Conservation (phyloP, 257 asterid species). For the Sherardia arvensis region DNA sequence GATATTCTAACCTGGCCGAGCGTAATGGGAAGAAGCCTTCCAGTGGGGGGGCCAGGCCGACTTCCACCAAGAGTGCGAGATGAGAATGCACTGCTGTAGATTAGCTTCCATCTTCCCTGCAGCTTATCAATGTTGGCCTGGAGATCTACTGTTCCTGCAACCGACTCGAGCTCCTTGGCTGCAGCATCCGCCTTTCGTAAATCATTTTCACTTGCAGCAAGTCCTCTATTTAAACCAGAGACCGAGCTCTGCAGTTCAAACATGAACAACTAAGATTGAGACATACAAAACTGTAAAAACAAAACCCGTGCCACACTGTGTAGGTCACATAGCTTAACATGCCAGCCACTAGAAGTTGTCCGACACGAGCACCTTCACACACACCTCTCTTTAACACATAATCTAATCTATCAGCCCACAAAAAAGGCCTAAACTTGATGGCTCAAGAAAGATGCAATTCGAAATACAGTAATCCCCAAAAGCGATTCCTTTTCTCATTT, state of each 20-base stretch:
- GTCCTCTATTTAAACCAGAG: constrained; percentile 94
- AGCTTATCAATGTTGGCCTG: constrained; percentile 51
- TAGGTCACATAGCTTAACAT: neutral
- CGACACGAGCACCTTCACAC: neutral
- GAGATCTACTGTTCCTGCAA: constrained; percentile 60
- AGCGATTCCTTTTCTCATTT: neutral
- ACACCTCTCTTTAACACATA: neutral
- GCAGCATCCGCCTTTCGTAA: constrained; percentile 60
- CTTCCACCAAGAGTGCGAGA: constrained; percentile 91
- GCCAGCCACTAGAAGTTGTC: neutral
- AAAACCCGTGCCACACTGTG: neutral
- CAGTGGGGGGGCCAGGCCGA: constrained; percentile 96
- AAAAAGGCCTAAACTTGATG: neutral
- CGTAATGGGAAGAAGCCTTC: constrained; percentile 88
- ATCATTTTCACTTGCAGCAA: constrained; percentile 80
- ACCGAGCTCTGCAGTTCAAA: constrained; percentile 52
- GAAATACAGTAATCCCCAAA: neutral
- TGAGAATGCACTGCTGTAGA: constrained; percentile 92
- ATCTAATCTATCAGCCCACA: too few relatives aligned
- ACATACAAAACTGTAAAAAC: neutral
- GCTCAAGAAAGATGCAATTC: neutral
- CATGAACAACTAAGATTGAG: neutral
- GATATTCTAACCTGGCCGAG: constrained; percentile 65
- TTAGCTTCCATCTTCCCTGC: constrained; percentile 86
- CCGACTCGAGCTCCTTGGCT: constrained; percentile 73